A percentile compares a stretch with the other conserved stretches of the same genome.
These are phyloP conservation scores for Chloromonas sp. DNA, from an alignment of 163 green algal genomes.

Conservation along the genomic window DNA sequence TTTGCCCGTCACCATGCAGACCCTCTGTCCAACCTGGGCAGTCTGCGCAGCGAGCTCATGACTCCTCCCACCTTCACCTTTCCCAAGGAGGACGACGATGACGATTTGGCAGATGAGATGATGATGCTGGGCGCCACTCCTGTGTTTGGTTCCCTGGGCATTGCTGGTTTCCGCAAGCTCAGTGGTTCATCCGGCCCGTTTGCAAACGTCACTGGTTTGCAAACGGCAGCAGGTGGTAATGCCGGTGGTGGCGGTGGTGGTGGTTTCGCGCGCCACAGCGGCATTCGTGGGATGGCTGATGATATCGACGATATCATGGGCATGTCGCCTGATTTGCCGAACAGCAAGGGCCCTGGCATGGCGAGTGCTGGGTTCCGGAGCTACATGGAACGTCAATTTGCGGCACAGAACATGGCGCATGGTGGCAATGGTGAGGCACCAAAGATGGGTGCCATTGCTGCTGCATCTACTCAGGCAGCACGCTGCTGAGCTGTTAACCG, in stretches of 20 bases:
- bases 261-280: neutral
- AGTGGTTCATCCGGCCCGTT: neutral
- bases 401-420: too few species aligned
- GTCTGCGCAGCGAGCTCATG: conserved; percentile 47
- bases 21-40: conserved; percentile 52
- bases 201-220: neutral
- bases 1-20: conserved; percentile 1
- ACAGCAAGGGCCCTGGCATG: neutral
- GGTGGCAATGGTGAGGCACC: too few species aligned
- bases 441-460: neutral
- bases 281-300: neutral
- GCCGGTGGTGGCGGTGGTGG: neutral
- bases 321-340: neutral
- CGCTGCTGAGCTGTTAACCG: too few species aligned
- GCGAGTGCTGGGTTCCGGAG: neutral
- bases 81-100: neutral
- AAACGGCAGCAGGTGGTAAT: neutral
- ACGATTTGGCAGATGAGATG: neutral
- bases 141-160: neutral
- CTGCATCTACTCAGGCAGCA: neutral
- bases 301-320: conserved; percentile 4
- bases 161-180: neutral
- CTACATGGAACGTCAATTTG: neutral
- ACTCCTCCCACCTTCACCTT: conserved; percentile 20
- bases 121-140: neutral